phyloP scores from a whole-genome alignment of 805 yeast genomes.

The Crinitomyces ghanaensis region DNA sequence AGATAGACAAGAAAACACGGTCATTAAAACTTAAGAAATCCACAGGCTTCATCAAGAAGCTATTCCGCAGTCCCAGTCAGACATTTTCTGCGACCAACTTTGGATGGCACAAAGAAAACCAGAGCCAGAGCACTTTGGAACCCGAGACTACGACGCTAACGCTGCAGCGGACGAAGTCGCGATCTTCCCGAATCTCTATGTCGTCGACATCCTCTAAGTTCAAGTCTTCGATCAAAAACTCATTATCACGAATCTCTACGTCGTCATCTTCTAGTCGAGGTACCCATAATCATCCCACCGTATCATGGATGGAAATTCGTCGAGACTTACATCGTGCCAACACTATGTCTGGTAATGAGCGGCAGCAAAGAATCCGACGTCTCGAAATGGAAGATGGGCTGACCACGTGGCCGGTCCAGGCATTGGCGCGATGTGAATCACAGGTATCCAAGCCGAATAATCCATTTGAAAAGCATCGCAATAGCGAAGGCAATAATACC shows the following conservation, averaged over 20 bases:
- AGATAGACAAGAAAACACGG: slow-evolving; percentile 3
- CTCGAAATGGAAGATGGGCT: slow-evolving; percentile 49
- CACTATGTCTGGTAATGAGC: slow-evolving; percentile 56
- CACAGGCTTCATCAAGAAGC: slow-evolving; percentile 19
- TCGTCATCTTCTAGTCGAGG: background rate
- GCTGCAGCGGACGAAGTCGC: slow-evolving; percentile 14
- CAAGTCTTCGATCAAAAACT: slow-evolving; percentile 8
- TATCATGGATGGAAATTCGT: slow-evolving; percentile 40
- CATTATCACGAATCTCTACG: slow-evolving; percentile 4
- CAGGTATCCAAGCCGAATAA: too few relatives aligned
- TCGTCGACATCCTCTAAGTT: too few relatives aligned
- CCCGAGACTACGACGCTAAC: background rate
- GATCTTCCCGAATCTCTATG: slow-evolving; percentile 13
- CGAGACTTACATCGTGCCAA: slow-evolving; percentile 62
- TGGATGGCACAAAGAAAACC: slow-evolving; percentile 2
- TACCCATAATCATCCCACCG: background rate
- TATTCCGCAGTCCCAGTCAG: slow-evolving; percentile 9
- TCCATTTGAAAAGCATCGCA: too few relatives aligned
- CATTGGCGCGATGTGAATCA: too few relatives aligned
- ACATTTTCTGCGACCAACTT: background rate
- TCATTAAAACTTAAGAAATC: slow-evolving; percentile 22
- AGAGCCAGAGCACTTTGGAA: background rate
- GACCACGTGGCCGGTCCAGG: too few relatives aligned
- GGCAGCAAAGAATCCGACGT: slow-evolving; percentile 45
- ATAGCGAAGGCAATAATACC: too few relatives aligned